Percentiles rank a stretch among this genome's conserved stretches.
Conservation (phyloP, 768 basidiomycete species). For the Rhizopogon rudus region DNA sequence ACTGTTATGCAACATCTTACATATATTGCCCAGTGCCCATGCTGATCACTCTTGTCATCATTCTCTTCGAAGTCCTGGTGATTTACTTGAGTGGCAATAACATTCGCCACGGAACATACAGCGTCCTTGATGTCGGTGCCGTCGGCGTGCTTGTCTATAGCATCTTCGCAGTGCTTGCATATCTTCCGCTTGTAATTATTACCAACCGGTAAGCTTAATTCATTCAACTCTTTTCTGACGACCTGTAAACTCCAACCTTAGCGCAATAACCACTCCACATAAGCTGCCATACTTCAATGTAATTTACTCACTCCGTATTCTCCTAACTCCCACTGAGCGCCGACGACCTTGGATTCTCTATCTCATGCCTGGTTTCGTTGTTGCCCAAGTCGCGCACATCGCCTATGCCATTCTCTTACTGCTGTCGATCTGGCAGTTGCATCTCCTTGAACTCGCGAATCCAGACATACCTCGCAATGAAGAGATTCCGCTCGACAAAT, state of each 20-base stretch:
- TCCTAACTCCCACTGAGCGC: slow-evolving; percentile 80
- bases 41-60: slow-evolving; percentile 47
- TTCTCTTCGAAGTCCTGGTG: slow-evolving; percentile 41
- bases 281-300: slow-evolving; percentile 61
- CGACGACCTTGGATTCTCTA: slow-evolving; percentile 77
- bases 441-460: slow-evolving; percentile 48
- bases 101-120: slow-evolving; percentile 60
- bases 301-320: slow-evolving; percentile 54
- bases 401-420: slow-evolving; percentile 40
- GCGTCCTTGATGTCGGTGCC: slow-evolving; percentile 54
- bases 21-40: slow-evolving; percentile 40
- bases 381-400: slow-evolving; percentile 38
- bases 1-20: slow-evolving; percentile 35
- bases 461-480: slow-evolving; percentile 25
- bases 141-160: slow-evolving; percentile 63
- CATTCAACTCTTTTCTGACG: neutral
- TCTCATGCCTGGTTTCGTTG: slow-evolving; percentile 64
- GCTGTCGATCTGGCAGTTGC: slow-evolving; percentile 40
- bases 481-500: slow-evolving; percentile 44
- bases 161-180: slow-evolving; percentile 58
- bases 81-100: slow-evolving; percentile 51
- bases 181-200: slow-evolving; percentile 64
- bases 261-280: slow-evolving; percentile 81
- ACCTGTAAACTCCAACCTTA: slow-evolving; percentile 22
- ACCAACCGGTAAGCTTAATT: slow-evolving; percentile 58